A percentile compares a stretch with the other conserved stretches of the same genome.
phyloP scores from a whole-genome alignment of 805 yeast genomes.

The Barnettozyma siamensis region DNA sequence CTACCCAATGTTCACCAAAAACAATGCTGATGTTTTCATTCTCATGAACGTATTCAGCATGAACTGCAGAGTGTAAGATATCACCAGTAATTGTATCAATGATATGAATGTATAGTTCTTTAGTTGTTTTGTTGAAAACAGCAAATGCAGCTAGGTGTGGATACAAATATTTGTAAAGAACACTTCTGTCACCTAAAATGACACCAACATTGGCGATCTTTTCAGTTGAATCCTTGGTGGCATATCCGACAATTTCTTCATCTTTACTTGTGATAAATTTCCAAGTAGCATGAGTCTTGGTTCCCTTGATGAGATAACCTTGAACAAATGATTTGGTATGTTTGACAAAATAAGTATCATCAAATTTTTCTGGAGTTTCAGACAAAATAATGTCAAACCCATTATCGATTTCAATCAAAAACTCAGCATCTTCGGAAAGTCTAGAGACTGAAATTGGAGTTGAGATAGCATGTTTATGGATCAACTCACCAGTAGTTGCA shows the following conservation, averaged over 20 bases:
- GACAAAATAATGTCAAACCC: conserved; percentile 17
- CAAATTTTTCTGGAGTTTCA: conserved; percentile 14
- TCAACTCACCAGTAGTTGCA: conserved; percentile 26
- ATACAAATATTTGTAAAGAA: conserved; percentile 76
- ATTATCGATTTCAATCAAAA: conserved; percentile 14
- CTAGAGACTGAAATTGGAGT: conserved; percentile 8
- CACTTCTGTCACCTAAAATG: conserved; percentile 62
- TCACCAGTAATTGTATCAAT: conserved; percentile 71
- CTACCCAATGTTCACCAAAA: conserved; percentile 80
- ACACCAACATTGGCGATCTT: conserved; percentile 58
- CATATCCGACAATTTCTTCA: conserved; percentile 37
- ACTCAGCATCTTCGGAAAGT: conserved; percentile 16
- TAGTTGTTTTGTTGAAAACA: conserved; percentile 28
- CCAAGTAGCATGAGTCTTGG: conserved; percentile 33
- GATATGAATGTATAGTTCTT: conserved; percentile 41
- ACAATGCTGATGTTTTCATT: conserved; percentile 43
- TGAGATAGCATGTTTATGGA: conserved; percentile 12
- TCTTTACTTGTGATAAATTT: conserved; percentile 22
- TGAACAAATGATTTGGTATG: conserved; percentile 22
- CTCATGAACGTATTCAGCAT: conserved; percentile 37
- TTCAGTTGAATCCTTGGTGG: conserved; percentile 34
- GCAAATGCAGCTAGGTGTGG: conserved; percentile 60
- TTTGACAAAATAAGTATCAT: conserved; percentile 22
- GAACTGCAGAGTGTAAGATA: conserved; percentile 39
- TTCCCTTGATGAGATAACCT: conserved; percentile 19